Evolutionary conservation across 2,329 filamentous ascomycete genomes (phyloP).

Genomic region (Colletotrichum sp.): DNA sequence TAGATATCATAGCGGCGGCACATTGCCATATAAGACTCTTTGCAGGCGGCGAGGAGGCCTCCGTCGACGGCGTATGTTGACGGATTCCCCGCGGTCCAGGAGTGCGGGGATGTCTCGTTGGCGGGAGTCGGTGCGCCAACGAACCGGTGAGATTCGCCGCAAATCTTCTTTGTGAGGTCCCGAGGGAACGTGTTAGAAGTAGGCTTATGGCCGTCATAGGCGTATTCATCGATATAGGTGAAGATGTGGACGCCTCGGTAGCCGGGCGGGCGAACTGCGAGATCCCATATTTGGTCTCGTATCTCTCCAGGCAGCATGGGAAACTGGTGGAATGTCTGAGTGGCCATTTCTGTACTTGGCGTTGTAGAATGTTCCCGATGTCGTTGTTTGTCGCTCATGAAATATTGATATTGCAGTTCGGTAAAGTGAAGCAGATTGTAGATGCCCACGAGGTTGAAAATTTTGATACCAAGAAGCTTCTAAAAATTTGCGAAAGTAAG

Average conservation of each 20-base stretch:
- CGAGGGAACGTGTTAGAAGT: neutral
- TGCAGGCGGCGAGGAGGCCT: neutral
- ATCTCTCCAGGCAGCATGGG: neutral
- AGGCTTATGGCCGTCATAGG: fast-evolving
- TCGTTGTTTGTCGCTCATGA: neutral
- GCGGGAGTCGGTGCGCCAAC: neutral
- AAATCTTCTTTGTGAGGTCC: neutral
- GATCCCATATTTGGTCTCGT: neutral
- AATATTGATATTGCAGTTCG: neutral
- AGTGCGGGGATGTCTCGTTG: neutral
- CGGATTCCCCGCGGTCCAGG: neutral
- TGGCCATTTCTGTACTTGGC: neutral
- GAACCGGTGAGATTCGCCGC: neutral
- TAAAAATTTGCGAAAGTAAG: neutral
- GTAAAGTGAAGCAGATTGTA: neutral
- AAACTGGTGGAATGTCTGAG: neutral
- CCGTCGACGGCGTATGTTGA: neutral
- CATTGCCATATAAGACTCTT: neutral
- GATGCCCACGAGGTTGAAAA: neutral
- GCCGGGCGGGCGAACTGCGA: neutral
- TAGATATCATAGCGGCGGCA: neutral
- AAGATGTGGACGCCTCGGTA: neutral
- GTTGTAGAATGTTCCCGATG: neutral
- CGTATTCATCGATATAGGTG: neutral
- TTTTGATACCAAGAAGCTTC: neutral